phyloP scores from a whole-genome alignment of 2,329 filamentous ascomycete genomes.

The Epicoccum sorghinum region DNA sequence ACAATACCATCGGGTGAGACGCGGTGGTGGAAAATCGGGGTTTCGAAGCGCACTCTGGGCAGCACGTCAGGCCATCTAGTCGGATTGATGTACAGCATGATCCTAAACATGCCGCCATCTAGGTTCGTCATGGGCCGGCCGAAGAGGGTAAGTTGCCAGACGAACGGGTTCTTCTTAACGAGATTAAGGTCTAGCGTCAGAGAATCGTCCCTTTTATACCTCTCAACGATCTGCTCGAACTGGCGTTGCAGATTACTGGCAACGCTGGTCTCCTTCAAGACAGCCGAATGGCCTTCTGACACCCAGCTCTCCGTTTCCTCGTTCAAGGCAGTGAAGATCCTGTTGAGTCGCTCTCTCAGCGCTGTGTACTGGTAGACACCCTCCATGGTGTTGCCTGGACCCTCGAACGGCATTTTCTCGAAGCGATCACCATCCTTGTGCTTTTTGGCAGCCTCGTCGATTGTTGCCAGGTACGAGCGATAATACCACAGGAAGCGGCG shows the following conservation, averaged over 20 bases:
- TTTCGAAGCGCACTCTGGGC: constrained; percentile 81
- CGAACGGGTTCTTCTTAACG: constrained; percentile 82
- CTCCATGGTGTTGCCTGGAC: constrained; percentile 77
- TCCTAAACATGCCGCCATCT: constrained; percentile 83
- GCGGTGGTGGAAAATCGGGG: constrained; percentile 84
- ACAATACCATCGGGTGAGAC: constrained; percentile 80
- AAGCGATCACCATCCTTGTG: constrained; percentile 71
- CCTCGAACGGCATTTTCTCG: constrained; percentile 86
- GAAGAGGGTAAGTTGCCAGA: constrained; percentile 89
- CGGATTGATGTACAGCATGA: constrained; percentile 80
- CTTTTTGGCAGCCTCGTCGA: constrained; percentile 67
- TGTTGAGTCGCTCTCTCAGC: constrained; percentile 70
- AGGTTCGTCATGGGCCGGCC: constrained; percentile 91
- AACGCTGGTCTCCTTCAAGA: constrained; percentile 72
- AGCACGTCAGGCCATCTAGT: constrained; percentile 82
- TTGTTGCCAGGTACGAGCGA: constrained; percentile 78
- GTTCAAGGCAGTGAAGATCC: constrained; percentile 73
- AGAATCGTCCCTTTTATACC: constrained; percentile 72
- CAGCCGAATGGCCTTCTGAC: constrained; percentile 67
- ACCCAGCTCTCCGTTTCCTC: constrained; percentile 76
- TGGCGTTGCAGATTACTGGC: constrained; percentile 83
- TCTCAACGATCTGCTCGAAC: constrained; percentile 79
- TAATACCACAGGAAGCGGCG: constrained; percentile 95
- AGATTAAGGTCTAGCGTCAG: constrained; percentile 77
- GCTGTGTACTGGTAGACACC: constrained; percentile 82